Evolutionary conservation across 441 rosid genomes (phyloP), one percentile per base, ranked within the genome.

Genomic region (Breynia disticha): DNA sequence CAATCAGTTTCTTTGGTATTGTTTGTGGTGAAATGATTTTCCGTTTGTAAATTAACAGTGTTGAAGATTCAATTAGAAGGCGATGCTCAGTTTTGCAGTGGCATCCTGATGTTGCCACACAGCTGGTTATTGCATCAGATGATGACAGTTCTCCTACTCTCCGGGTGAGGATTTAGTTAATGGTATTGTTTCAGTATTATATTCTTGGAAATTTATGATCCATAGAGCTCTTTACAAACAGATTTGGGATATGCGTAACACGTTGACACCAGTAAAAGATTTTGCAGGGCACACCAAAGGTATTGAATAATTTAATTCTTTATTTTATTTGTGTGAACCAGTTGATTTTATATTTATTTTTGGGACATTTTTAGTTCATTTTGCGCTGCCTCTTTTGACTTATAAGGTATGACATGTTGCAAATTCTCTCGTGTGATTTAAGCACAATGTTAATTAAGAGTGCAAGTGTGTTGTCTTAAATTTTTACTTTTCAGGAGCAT

Each of bases 171-270:
- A 46, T 53, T 46, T 72, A 5, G 7, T 35, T 35, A 14, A 22
- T 52, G 16, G 22, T 50, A 15, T 35, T 46, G 11, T 37, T 59
- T 57, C 28, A 17, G 48, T 1, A 59, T 42, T 72, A 15, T 51
- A 22, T 11, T 28, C 52, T n/a, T 17, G 18, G 28, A 56, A 32
- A 56, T 50, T 35, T 53, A 46, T 50, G 38, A 50, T 56, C 41
- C n/a, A 48, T 16, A 44, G 15, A 54, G 32, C 43, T 75, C 17
- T 57, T 69, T 54, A 63, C 49, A 21, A 57, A 56, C 87, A 90
- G 99, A 95, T 94, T 62, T 90, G 99, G 99, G 99, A 94, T 71
- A 87, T 90, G 97, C 77, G 97, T 66, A 87, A 94, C 70, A 70
- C 68, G 59, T 66, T 94, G 86, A 75, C 87, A 45, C 99, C 99